These are phyloP conservation scores for Musa balbisiana DNA, from an alignment of 202 grass and related monocot genomes.

Conservation along the genomic window DNA sequence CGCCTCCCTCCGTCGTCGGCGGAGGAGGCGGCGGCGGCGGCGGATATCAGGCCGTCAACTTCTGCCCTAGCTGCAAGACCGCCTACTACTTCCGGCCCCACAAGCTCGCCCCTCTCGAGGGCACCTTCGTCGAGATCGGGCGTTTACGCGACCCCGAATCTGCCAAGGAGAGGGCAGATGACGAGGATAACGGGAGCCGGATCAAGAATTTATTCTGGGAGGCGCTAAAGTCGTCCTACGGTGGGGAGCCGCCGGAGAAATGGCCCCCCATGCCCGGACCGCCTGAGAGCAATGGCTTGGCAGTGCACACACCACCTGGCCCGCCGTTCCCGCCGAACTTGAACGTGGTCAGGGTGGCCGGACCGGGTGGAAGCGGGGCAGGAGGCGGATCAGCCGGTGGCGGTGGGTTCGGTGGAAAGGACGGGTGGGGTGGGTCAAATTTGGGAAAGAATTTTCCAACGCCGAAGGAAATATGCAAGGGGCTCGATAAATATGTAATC, in stretches of 20 bases:
- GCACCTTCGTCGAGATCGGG: constrained; percentile 98
- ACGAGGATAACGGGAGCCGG: constrained; percentile 21
- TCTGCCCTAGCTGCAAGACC: constrained; percentile 92
- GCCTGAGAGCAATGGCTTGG: constrained; percentile 30
- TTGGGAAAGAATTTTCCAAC: constrained; percentile 91
- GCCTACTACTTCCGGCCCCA: constrained; percentile 90
- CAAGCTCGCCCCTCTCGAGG: constrained; percentile 65
- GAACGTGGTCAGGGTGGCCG: constrained; percentile 70
- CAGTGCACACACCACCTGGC: constrained; percentile 70
- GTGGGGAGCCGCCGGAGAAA: constrained; percentile 49
- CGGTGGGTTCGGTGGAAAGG: constrained; percentile 50
- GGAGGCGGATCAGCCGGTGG: constrained; percentile 22
- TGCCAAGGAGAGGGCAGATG: constrained; percentile 21
- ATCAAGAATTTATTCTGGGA: constrained; percentile 43
- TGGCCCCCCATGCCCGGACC: constrained; percentile 26
- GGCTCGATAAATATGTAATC: constrained; percentile 94
- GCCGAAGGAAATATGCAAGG: constrained; percentile 83
- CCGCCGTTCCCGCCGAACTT: constrained; percentile 82
- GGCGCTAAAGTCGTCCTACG: constrained; percentile 43
- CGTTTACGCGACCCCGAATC: constrained; percentile 37
- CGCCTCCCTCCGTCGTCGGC: constrained; percentile 22
- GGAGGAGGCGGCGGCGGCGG: constrained; percentile 14
- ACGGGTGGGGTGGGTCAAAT: constrained; percentile 87
- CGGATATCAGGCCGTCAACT: constrained; percentile 85
- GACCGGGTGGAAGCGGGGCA: constrained; percentile 49